A percentile compares a stretch with the other conserved stretches of the same genome.
Conservation (phyloP, 202 grass and related monocot species). For the Cymbopogon flexuosus region DNA sequence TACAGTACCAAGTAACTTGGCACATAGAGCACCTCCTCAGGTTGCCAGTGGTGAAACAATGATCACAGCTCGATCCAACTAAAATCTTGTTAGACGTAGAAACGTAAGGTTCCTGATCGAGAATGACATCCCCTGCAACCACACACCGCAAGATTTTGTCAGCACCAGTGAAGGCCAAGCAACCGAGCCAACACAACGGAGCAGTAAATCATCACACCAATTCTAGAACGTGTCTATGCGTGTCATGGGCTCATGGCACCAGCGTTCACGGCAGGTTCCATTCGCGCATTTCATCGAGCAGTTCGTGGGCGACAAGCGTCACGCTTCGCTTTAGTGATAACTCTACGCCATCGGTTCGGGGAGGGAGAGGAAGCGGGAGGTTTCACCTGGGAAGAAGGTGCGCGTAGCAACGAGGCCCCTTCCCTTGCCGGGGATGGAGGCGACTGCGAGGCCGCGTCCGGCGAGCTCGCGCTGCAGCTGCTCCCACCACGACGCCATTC, state of each 20-base stretch:
- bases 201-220: background rate
- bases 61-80: slow-evolving; percentile 50
- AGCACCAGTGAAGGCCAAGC: background rate
- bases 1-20: slow-evolving; percentile 70
- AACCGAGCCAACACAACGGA: background rate
- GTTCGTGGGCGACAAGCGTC: background rate
- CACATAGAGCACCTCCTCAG: slow-evolving; percentile 73
- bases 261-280: background rate
- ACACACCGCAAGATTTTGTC: background rate
- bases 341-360: background rate
- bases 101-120: slow-evolving; percentile 64
- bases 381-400: slow-evolving; percentile 57
- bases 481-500: slow-evolving; percentile 52
- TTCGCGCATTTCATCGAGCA: slow-evolving; percentile 51
- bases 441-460: slow-evolving; percentile 43
- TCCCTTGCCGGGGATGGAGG: slow-evolving; percentile 55
- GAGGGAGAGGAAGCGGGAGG: background rate
- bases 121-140: slow-evolving; percentile 63
- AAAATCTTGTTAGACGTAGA: slow-evolving; percentile 56
- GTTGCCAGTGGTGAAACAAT: slow-evolving; percentile 57
- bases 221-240: background rate
- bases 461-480: slow-evolving; percentile 56
- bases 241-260: background rate
- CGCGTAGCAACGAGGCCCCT: slow-evolving; percentile 50
- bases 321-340: background rate